phyloP scores from a whole-genome alignment of 1,139 yeast genomes.

The Tardiomyces depauwii region DNA sequence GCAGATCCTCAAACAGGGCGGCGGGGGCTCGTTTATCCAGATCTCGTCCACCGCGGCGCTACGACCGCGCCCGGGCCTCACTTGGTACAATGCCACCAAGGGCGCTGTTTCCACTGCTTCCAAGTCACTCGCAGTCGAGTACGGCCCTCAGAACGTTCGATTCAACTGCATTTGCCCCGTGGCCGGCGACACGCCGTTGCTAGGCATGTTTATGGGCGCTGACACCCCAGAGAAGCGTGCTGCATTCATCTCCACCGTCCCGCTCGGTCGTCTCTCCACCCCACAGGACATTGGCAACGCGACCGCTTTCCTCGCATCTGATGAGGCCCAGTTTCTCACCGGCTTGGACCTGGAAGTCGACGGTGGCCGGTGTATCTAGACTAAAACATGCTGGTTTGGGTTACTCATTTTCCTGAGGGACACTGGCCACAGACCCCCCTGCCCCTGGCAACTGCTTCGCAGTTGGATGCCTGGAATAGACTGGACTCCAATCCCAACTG shows the following conservation, averaged over 20 bases:
- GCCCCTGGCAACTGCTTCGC: no score
- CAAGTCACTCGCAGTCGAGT: slow-evolving; percentile 13
- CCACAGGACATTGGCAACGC: slow-evolving; percentile 8
- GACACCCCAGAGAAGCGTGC: slow-evolving; percentile 11
- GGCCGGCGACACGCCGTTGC: slow-evolving; percentile 13
- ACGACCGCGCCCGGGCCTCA: slow-evolving; percentile 12
- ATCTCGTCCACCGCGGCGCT: slow-evolving; percentile 16
- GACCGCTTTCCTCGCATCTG: slow-evolving; percentile 6
- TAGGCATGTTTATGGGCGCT: slow-evolving; percentile 12
- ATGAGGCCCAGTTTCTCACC: slow-evolving; percentile 6
- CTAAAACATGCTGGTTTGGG: not conserved
- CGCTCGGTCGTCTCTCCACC: slow-evolving; percentile 5
- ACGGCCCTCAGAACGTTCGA: slow-evolving; percentile 11
- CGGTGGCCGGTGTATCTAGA: slow-evolving; percentile 7
- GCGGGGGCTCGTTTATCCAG: slow-evolving; percentile 15
- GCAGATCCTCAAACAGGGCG: slow-evolving; percentile 11
- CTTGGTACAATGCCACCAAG: slow-evolving; percentile 18
- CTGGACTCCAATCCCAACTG: no score
- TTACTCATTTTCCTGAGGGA: no score
- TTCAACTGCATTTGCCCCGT: slow-evolving; percentile 14
- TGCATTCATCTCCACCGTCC: slow-evolving; percentile 6
- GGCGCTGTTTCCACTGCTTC: slow-evolving; percentile 14
- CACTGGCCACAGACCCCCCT: no score
- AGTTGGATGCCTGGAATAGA: no score
- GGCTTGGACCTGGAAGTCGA: slow-evolving; percentile 8